Base-by-base conservation (phyloP, 768 basidiomycete species). In the Podaxis sp. region DNA sequence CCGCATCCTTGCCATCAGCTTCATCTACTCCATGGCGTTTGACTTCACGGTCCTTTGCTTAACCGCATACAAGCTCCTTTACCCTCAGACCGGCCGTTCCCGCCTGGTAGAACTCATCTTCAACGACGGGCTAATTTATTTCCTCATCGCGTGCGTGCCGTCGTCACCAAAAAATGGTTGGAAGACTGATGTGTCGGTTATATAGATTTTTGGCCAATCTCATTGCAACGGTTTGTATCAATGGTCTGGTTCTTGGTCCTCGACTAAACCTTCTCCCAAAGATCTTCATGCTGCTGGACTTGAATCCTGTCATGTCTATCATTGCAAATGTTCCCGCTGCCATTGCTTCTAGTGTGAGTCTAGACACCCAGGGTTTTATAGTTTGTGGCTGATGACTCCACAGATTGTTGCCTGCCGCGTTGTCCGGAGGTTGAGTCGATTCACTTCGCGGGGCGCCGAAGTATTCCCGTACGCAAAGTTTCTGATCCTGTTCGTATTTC, bases 21-120 rank as follows among this genome's bases (percentile, higher is more conserved):
- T 88, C 72, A 87, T 90, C 64, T 90, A 90, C 67, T 82, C 85
- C 51, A 90, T 90, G 89, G 72, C 73, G 21, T 89, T 89, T 67
- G 89, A 90, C 72, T 77, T 90, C 62, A 68, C 74, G 14, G 86
- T 90, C 53, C 71, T 90, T 32, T 74, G 73, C 50, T 74, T 90
- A 53, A 88, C 86, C 25, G 83, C 79, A 10, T 82, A 74, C 71
- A 90, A 90, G 65, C 79, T 90, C 18, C 66, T 81, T 6, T 75
- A 78, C 64, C 76, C 77, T 13, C 62, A 67, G 21, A 69, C 76
- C 18, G 76, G 71, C 50, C 81, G 82, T 36, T 83, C 84, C 18
- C 81, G 78, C 38, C 82, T 90, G 21, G 81, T 87, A 51, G 79
- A 72, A 50, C 80, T 90, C 55, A 83, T 90, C 61, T 89, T 90